A percentile compares a stretch with the other conserved stretches of the same genome.
Evolutionary conservation across 345 rosid genomes (phyloP).

Genomic region (Sisymbrium altissimum): DNA sequence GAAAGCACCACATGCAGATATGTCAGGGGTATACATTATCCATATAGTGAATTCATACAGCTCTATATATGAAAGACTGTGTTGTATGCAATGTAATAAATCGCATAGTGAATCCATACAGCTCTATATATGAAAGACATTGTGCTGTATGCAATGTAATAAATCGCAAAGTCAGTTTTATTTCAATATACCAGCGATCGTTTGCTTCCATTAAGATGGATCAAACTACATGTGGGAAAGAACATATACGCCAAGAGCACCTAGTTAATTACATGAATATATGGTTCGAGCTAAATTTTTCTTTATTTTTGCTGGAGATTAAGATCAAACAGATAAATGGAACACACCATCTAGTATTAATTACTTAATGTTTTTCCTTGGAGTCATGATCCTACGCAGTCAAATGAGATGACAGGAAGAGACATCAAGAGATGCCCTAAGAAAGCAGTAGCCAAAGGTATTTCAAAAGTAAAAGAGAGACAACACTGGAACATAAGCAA

Average conservation of each 20-base stretch:
- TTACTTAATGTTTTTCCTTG: not conserved
- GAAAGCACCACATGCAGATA: not conserved
- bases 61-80: not conserved
- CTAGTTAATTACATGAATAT: not conserved
- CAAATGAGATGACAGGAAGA: constrained; percentile 7
- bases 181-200: not conserved
- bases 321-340: not conserved
- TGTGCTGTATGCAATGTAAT: not conserved
- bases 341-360: not conserved
- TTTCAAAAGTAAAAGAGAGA: not conserved
- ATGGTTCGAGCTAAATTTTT: not conserved
- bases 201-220: constrained; percentile 5
- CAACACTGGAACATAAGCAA: constrained; percentile 7
- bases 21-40: not conserved
- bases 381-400: constrained; percentile 11
- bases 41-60: not conserved
- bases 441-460: constrained; percentile 7
- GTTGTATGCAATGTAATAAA: not conserved
- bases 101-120: too few species aligned
- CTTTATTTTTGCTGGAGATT: not conserved
- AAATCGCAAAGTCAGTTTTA: not conserved
- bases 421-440: constrained; percentile 5
- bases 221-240: constrained; percentile 4
- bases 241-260: not conserved
- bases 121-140: not conserved